Percentiles rank a stretch among this genome's conserved stretches.
Evolutionary conservation across 805 yeast species (phyloP).

Genomic region (Lachancea thermotolerans): DNA sequence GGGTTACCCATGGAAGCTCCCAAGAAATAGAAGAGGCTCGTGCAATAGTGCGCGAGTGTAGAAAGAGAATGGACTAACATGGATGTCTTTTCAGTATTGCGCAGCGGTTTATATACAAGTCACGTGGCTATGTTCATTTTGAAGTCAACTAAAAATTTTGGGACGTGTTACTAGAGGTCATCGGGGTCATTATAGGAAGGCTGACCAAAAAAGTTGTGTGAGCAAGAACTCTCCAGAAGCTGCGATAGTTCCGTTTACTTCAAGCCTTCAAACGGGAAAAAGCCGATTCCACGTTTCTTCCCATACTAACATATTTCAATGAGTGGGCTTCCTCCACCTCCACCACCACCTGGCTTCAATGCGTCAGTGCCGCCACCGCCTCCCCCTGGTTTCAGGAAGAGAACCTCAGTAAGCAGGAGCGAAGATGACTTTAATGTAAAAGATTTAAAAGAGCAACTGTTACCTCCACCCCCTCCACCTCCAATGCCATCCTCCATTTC

Average conservation of each 20-base stretch:
- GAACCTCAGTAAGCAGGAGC: neutral
- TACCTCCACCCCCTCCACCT: constrained; percentile 22
- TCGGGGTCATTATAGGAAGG: too few relatives aligned
- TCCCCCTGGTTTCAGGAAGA: constrained; percentile 14
- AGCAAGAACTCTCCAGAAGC: too few relatives aligned
- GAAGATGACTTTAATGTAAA: neutral
- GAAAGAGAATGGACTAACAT: constrained; percentile 39
- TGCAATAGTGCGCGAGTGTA: constrained; percentile 70
- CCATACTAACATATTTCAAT: neutral
- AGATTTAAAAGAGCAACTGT: too few relatives aligned
- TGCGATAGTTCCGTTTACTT: too few relatives aligned
- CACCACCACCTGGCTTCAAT: constrained; percentile 26
- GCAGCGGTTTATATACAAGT: too few relatives aligned
- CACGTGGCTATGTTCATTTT: too few relatives aligned
- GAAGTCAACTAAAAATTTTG: neutral
- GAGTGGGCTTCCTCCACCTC: constrained; percentile 20
- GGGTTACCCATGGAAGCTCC: constrained; percentile 65
- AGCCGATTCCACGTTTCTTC: too few relatives aligned
- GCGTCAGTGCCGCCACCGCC: constrained; percentile 22
- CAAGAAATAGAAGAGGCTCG: constrained; percentile 88
- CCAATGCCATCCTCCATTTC: constrained; percentile 15
- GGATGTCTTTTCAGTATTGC: neutral
- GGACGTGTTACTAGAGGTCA: neutral
- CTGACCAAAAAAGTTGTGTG: too few relatives aligned
- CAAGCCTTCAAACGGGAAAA: too few relatives aligned